Base-by-base conservation (phyloP, 768 basidiomycete species). In the Clitopilus passeckerianus region DNA sequence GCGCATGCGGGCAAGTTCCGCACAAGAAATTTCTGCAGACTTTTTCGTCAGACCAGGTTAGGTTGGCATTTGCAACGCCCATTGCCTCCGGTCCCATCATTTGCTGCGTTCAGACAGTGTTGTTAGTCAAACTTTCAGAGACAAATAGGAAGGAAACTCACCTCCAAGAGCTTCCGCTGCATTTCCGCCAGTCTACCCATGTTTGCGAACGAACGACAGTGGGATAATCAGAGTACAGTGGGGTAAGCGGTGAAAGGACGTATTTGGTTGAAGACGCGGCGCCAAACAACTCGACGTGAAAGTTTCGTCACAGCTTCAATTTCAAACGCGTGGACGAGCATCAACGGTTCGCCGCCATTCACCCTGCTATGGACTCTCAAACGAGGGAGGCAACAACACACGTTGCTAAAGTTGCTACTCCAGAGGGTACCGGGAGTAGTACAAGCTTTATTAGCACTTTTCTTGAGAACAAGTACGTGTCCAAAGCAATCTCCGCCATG, bases 1-100 rank as follows among this genome's bases (percentile, higher is more conserved):
- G 81, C 0, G 93, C 85, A 73, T 99, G 97, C 1, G 97, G 97
- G 71, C 97, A 99, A n/a, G 93, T 95, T 57, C 97, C 97, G 67
- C 96, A 98, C 30, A 98, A 77, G 78, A 94, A 98, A 77, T 98
- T 98, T 71, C 91, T 85, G 84, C 97, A 98, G 7, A 98, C 96
- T 81, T 98, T 98, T 67, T 96, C 95, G 74, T 95, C 93, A 33
- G 86, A 88, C 91, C 95, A 95, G 63, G 88, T 86, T 60, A 97
- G 80, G 75, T 98, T 95, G 64, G 90, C 88, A 66, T 92, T 93
- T 50, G 91, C 87, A 46, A 95, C 88, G 67, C 97, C 97, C 93
- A 99, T 96, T 18, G 97, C 95, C 77, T 99, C 96, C 52, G 96
- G 91, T n/a, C 94, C 96, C 95, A 98, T 98, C 94, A 96, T 97